Evolutionary conservation across 1,284 basidiomycete genomes (phyloP).

Genomic region (Trichosporon ovoides): DNA sequence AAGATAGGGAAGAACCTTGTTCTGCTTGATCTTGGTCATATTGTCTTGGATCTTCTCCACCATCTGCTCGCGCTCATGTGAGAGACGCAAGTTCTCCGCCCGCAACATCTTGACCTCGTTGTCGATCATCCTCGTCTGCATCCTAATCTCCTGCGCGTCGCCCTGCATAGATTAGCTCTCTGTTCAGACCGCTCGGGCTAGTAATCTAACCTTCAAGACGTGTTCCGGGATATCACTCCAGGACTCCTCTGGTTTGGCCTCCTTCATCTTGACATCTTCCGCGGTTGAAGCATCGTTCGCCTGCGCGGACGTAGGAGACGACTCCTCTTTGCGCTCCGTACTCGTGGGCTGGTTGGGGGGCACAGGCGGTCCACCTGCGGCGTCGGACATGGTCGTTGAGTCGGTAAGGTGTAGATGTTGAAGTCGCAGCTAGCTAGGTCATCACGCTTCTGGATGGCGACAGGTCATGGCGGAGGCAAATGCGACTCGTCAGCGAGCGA

Average conservation of each 20-base stretch:
- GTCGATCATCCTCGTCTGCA: constrained; percentile 82
- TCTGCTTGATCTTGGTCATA: constrained; percentile 98
- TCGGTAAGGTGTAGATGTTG: not conserved
- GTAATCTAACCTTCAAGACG: constrained; percentile 36
- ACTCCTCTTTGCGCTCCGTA: constrained; percentile 13
- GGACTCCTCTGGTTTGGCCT: constrained; percentile 34
- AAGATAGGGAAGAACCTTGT: constrained; percentile 96
- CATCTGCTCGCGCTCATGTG: constrained; percentile 93
- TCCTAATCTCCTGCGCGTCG: constrained; percentile 55
- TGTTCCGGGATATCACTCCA: constrained; percentile 46
- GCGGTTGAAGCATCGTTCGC: constrained; percentile 12
- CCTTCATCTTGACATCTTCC: constrained; percentile 24
- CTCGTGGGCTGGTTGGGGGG: constrained; percentile 10
- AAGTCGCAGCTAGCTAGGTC: not conserved
- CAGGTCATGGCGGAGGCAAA: constrained; percentile 15
- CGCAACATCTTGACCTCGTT: constrained; percentile 96
- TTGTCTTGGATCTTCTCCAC: constrained; percentile 98
- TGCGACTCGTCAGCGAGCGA: constrained; percentile 21
- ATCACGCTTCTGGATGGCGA: constrained; percentile 7
- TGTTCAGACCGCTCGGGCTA: not conserved
- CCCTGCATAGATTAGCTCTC: constrained; percentile 13
- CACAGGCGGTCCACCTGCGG: constrained; percentile 19
- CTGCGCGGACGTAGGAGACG: constrained; percentile 14
- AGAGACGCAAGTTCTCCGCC: constrained; percentile 83
- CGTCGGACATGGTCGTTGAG: constrained; percentile 18